phyloP scores from a whole-genome alignment of 441 rosid genomes.

The Aquilaria agallochum region DNA sequence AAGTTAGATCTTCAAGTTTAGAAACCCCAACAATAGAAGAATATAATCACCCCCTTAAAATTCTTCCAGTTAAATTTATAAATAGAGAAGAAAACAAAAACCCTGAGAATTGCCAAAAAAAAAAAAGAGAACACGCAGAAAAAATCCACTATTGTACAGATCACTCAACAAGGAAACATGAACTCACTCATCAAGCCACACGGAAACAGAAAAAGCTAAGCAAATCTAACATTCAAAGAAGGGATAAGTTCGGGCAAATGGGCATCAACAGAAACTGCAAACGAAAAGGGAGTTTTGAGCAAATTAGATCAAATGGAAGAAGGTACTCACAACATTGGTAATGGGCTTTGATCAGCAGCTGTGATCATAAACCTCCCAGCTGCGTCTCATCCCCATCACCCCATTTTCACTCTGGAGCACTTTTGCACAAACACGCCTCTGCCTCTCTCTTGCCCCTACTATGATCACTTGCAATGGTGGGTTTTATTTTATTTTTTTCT shows the following conservation, averaged over 20 bases:
- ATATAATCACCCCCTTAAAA: neutral
- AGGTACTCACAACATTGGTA: slow-evolving; percentile 17
- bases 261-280: slow-evolving; percentile 20
- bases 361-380: slow-evolving; percentile 52
- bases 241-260: slow-evolving; percentile 24
- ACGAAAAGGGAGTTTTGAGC: slow-evolving; percentile 3
- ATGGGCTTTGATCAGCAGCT: slow-evolving; percentile 40
- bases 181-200: slow-evolving; percentile 7
- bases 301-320: slow-evolving; percentile 21
- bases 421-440: slow-evolving; percentile 20
- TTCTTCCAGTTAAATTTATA: slow-evolving; percentile 5
- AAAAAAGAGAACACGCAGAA: neutral
- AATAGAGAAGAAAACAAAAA: slow-evolving; percentile 7
- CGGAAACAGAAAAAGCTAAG: slow-evolving; percentile 11
- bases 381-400: slow-evolving; percentile 44
- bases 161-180: slow-evolving; percentile 12
- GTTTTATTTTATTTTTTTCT: neutral
- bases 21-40: neutral
- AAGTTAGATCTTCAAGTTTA: slow-evolving; percentile 26
- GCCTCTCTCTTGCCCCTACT: slow-evolving; percentile 13
- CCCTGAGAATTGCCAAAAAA: slow-evolving; percentile 5
- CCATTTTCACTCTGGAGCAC: slow-evolving; percentile 38
- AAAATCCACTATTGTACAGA: slow-evolving; percentile 6
- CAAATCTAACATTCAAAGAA: slow-evolving; percentile 21
- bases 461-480: slow-evolving; percentile 1